phyloP scores from a whole-genome alignment of 2,329 filamentous ascomycete genomes.

The Biscogniauxia sp. region DNA sequence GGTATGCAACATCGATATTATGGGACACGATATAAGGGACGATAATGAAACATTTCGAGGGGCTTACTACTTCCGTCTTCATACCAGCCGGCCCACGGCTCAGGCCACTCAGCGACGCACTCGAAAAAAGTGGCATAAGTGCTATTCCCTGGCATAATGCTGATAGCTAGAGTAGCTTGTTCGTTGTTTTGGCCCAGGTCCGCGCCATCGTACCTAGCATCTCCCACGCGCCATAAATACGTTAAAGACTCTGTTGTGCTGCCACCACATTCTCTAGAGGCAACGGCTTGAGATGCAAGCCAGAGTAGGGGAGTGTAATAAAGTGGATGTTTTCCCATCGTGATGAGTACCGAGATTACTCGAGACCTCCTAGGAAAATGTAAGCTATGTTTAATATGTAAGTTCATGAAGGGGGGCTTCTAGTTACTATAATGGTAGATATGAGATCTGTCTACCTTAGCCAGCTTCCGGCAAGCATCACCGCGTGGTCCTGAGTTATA shows the following conservation, averaged over 20 bases:
- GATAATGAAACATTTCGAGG: no score
- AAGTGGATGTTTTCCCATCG: conserved; percentile 18
- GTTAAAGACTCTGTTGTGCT: conserved; percentile 11
- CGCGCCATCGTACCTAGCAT: conserved; percentile 31
- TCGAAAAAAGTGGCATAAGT: conserved; percentile 31
- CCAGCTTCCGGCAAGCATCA: neutral
- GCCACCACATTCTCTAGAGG: conserved; percentile 26
- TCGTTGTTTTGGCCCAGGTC: conserved; percentile 18
- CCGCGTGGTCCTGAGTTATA: no score
- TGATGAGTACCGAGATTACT: conserved; percentile 41
- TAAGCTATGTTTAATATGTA: conserved; percentile 1
- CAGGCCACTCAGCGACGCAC: conserved; percentile 36
- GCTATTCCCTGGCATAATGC: conserved; percentile 23
- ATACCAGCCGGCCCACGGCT: conserved; percentile 33
- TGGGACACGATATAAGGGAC: no score
- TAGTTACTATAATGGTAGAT: neutral
- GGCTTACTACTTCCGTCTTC: conserved; percentile 22
- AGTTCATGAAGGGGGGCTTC: neutral
- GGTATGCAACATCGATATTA: no score
- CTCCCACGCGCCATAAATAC: conserved; percentile 29
- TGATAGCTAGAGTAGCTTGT: conserved; percentile 29
- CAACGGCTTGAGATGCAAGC: conserved; percentile 12
- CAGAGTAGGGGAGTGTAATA: conserved; percentile 10
- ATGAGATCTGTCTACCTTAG: neutral
- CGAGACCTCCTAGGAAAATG: neutral